Percentiles rank a stretch among this genome's conserved stretches.
These are phyloP conservation scores for Aegilops longissima DNA, from an alignment of 176 grass and related monocot genomes.

Conservation along the genomic window DNA sequence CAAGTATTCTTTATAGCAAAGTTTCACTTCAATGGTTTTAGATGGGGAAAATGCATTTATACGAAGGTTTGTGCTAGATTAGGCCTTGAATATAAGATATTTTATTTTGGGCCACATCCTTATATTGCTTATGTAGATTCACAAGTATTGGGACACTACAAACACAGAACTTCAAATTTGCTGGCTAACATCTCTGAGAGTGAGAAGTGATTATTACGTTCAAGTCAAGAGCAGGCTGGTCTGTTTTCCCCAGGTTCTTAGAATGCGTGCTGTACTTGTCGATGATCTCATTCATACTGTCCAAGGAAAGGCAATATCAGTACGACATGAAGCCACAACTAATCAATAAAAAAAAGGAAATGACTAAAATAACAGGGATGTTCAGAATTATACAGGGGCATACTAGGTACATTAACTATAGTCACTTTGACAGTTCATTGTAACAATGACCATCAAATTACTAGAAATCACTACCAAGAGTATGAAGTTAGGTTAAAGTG, in stretches of 20 bases:
- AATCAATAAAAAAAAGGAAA: conserved; percentile 5
- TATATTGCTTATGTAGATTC: background rate
- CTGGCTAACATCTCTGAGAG: conserved; percentile 15
- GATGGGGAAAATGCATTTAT: background rate
- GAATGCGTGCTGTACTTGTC: conserved; percentile 73
- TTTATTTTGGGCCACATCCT: background rate
- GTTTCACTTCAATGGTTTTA: background rate
- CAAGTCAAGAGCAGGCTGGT: conserved; percentile 64
- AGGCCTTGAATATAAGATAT: conserved; percentile 15
- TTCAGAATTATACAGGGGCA: background rate
- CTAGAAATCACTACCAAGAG: background rate
- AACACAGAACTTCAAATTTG: background rate
- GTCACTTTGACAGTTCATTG: background rate
- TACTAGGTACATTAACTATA: background rate
- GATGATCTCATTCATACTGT: conserved; percentile 84
- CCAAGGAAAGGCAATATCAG: conserved; percentile 38
- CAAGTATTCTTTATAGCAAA: background rate
- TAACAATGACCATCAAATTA: background rate
- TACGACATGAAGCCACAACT: conserved; percentile 12
- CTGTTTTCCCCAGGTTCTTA: conserved; percentile 69
- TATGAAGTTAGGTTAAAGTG: background rate
- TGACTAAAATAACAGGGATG: conserved; percentile 8
- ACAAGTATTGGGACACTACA: background rate
- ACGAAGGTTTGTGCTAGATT: background rate
- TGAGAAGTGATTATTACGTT: conserved; percentile 53